Evolutionary conservation across 2,329 filamentous ascomycete species (phyloP).

Genomic region (Paecilomyces sp.): DNA sequence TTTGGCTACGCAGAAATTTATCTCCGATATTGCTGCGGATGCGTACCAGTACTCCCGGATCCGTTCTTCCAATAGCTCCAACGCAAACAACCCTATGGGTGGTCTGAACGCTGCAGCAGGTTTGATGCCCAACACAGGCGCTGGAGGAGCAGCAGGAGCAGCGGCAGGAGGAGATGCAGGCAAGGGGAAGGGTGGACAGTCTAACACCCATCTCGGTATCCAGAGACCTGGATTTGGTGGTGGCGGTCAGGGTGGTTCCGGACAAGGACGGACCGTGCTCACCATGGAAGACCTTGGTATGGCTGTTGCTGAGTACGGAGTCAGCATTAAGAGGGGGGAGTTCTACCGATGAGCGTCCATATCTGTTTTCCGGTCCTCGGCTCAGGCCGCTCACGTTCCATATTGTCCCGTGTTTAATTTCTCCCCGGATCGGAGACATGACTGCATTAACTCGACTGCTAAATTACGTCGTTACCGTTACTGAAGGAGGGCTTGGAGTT

Average conservation of each 20-base stretch:
- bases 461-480: not conserved
- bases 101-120: conserved; percentile 64
- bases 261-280: conserved; percentile 82
- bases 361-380: not conserved
- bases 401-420: not conserved
- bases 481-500: not conserved
- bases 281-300: conserved; percentile 99
- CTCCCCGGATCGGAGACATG: not conserved
- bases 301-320: conserved; percentile 95
- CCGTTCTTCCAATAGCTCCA: conserved; percentile 79
- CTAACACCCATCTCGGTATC: conserved; percentile 57
- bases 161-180: conserved; percentile 33
- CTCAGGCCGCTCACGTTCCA: not conserved
- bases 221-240: conserved; percentile 77
- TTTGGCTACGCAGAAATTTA: conserved; percentile 97
- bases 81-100: conserved; percentile 85
- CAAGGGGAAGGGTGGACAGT: conserved; percentile 42
- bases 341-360: conserved; percentile 66
- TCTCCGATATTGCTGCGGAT: conserved; percentile 93
- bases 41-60: conserved; percentile 98
- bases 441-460: not conserved
- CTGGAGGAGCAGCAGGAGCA: conserved; percentile 46
- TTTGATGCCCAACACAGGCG: conserved; percentile 46
- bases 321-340: conserved; percentile 95
- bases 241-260: conserved; percentile 75